Evolutionary conservation across 768 basidiomycete genomes (phyloP), one percentile per base, ranked within the genome.

Genomic region (Boletus rex-veris): DNA sequence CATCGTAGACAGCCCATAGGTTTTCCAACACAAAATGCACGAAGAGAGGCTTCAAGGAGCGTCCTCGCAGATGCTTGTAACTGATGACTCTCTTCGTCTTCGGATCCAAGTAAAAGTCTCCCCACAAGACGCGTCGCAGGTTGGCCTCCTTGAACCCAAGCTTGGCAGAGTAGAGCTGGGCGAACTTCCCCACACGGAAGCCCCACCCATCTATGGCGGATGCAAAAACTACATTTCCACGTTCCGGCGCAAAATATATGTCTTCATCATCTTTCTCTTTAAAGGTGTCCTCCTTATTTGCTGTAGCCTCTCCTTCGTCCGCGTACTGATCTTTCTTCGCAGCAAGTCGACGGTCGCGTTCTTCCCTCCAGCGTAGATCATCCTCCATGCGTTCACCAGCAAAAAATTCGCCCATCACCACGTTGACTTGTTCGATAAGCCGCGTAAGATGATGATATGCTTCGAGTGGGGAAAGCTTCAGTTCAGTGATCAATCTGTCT

Each of bases 121-220:
- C 97, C 97, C 97, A 99, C 7, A 99, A 76, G 9, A 93, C 92
- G 47, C 84, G 79, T 54, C 89, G 79, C 36, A 99, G 74, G 64
- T 90, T 95, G 6, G 76, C 77, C 72, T 98, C 96, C 67, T 90
- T 89, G 64, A 98, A 87, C 26, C 91, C 90, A 12, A 99, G 80
- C 70, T 96, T 98, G 37, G 82, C 77, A 0, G 91, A 88, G 70
- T 94, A 98, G 9, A 98, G 75, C 66, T 94, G 86, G 0, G 97
- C 93, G 64, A 99, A 99, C 66, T 92, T 92, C 42, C 87, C 85
- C 8, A 98, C 79, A 41, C 96, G 82, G 74, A 99, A 99, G 0
- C 95, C 97, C 96, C 96, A 98, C 5, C 96, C 94, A 59, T 98
- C 93, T 52, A 98, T 83, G 4, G 96, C 97, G 30, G 90, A 93